Percentiles rank a stretch among this genome's conserved stretches.
Conservation (phyloP, 2,329 filamentous ascomycete species). For the Plectosphaerella cucumerina region DNA sequence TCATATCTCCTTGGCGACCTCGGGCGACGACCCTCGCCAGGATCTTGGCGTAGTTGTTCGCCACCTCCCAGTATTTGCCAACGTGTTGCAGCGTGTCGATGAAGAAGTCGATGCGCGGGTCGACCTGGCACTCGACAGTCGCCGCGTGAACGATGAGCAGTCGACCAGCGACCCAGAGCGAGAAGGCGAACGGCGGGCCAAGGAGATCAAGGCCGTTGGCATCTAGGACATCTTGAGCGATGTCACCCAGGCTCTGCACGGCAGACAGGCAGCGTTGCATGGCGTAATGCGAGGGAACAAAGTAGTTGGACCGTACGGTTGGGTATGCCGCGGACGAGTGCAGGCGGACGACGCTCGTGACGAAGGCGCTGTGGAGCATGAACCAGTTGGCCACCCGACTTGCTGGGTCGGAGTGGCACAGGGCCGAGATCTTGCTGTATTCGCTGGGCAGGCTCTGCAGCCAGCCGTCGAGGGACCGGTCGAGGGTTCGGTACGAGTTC, state of each 20-base stretch:
- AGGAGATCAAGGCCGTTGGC: conserved; percentile 37
- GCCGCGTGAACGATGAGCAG: conserved; percentile 36
- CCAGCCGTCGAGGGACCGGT: conserved; percentile 34
- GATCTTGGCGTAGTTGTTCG: conserved; percentile 36
- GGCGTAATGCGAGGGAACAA: conserved; percentile 37
- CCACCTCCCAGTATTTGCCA: conserved; percentile 39
- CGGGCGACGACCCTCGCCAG: conserved; percentile 32
- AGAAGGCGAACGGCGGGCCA: conserved; percentile 39
- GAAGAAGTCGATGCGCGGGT: conserved; percentile 37
- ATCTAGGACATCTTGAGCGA: conserved; percentile 37
- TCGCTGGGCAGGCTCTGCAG: conserved; percentile 37
- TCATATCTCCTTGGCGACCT: conserved; percentile 28
- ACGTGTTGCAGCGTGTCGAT: conserved; percentile 36
- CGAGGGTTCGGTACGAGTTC: conserved; percentile 33
- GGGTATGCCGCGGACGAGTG: conserved; percentile 40
- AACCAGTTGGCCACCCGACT: conserved; percentile 43
- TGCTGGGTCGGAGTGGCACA: conserved; percentile 40
- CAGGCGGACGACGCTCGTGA: conserved; percentile 37
- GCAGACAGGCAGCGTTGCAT: conserved; percentile 40
- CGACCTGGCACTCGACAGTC: conserved; percentile 28
- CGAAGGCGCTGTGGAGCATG: conserved; percentile 40
- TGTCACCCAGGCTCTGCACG: conserved; percentile 37
- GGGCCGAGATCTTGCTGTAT: conserved; percentile 38
- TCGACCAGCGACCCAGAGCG: conserved; percentile 37
- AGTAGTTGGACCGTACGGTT: conserved; percentile 32